phyloP scores from a whole-genome alignment of 2,329 filamentous ascomycete genomes.

The Epichloe gansuensis region DNA sequence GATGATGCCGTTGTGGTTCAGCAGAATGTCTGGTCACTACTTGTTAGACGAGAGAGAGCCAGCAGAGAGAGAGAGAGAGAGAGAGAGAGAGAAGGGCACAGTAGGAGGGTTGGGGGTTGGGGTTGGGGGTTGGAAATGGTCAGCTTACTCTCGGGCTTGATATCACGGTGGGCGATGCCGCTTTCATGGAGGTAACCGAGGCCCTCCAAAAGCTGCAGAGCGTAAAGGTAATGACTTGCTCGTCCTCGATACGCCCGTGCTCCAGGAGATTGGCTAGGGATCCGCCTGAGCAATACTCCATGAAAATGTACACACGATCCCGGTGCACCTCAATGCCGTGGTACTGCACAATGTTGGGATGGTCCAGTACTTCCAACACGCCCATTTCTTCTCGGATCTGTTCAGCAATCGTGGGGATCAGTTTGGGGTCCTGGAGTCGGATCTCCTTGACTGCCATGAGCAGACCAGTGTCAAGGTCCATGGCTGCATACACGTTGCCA shows the following conservation, averaged over 20 bases:
- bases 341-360: constrained; percentile 96
- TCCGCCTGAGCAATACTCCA: constrained; percentile 97
- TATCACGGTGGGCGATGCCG: constrained; percentile 88
- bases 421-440: constrained; percentile 85
- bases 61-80: not conserved
- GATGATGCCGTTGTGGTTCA: constrained; percentile 96
- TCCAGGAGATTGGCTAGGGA: constrained; percentile 83
- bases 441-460: constrained; percentile 99
- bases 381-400: constrained; percentile 97
- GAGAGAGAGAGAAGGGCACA: not conserved
- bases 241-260: constrained; percentile 93
- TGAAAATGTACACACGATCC: constrained; percentile 99
- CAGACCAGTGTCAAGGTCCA: constrained; percentile 92
- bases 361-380: constrained; percentile 86
- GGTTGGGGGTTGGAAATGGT: too few species aligned
- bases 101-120: too few species aligned
- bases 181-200: constrained; percentile 87
- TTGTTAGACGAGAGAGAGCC: constrained; percentile 8
- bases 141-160: constrained; percentile 85
- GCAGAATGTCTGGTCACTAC: constrained; percentile 59
- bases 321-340: constrained; percentile 96
- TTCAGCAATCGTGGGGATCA: constrained; percentile 85
- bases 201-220: constrained; percentile 85
- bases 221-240: constrained; percentile 94
- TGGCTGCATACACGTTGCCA: constrained; percentile 91